Evolutionary conservation across 2,329 filamentous ascomycete genomes (phyloP).

Genomic region (Emergomyces pasteurianus): DNA sequence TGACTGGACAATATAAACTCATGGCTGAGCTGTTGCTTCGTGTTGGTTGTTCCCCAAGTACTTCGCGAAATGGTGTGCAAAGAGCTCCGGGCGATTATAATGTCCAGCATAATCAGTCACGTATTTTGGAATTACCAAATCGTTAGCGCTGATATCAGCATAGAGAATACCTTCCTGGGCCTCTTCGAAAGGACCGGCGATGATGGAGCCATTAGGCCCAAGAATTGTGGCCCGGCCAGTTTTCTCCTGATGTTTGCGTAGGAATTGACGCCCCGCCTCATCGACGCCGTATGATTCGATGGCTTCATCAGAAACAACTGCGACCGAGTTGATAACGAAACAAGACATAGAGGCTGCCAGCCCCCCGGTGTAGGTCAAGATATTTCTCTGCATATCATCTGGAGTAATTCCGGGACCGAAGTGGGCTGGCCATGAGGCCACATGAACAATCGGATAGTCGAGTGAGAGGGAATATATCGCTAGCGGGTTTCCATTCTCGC

Average conservation of each 20-base stretch:
- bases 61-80: constrained; percentile 2
- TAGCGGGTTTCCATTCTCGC: constrained; percentile 2
- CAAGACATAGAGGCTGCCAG: neutral
- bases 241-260: neutral
- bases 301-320: neutral
- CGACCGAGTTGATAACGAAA: constrained; percentile 2
- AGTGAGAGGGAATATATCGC: neutral
- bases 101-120: constrained; percentile 1
- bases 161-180: constrained; percentile 2
- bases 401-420: neutral
- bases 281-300: neutral
- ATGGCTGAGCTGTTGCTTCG: neutral
- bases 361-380: neutral
- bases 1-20: neutral
- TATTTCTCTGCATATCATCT: neutral
- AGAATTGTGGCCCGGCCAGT: neutral
- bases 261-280: neutral
- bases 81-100: constrained; percentile 2
- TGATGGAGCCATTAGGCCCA: neutral
- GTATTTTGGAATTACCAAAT: constrained; percentile 3
- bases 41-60: neutral
- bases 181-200: constrained; percentile 2
- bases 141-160: neutral
- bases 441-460: constrained; percentile 2
- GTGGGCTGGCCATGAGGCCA: constrained; percentile 3